Evolutionary conservation across 2,329 filamentous ascomycete species (phyloP), one percentile per base, ranked within the genome.

Genomic region (Sphaerostilbella broomeana): DNA sequence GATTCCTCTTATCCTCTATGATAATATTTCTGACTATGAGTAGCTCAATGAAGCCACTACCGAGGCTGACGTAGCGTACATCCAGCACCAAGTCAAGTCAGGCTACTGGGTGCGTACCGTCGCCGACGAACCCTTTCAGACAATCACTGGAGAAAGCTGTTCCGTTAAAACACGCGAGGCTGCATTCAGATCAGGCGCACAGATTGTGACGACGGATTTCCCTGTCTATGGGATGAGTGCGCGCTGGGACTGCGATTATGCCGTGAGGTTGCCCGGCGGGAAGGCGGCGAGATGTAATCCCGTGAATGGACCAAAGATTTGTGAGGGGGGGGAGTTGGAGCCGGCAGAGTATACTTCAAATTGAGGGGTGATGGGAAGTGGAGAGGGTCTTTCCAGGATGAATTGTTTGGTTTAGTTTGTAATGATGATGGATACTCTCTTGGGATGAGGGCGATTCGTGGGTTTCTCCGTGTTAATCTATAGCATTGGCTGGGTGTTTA

Each of bases 31-130:
- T 40, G 17, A 32, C n/a, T 24, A 4, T 6, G 8, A 4, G 8
- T n/a, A 72, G 55, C 56, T 66, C 36, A 72, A 72, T 46, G 61
- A 68, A 25, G 66, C 68, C 0, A 49, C 41, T 2, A 47, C 46
- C n/a, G 53, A 51, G 1, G 51, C 53, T 4, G 56, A 64, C 24
- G 52, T 58, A 3, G 57, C 51, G 10, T 59, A 65, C 32, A 70
- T 72, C 36, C 62, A 63, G 43, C 51, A 59, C 6, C 58, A 69
- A 25, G 68, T 72, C 16, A 52, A 54, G 35, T 67, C 64, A 8
- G 64, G 64, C 6, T 72, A 72, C 53, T 65, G 68, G 51, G 62
- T 73, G n/a, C 61, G 69, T 31, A 72, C 69, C 2, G 54, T 68
- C 27, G 58, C 67, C 4, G 69, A 73, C 51, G 58, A 63, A 18